Conservation (phyloP, 1,139 yeast species). For the Debaryomyces psychrophilus region DNA sequence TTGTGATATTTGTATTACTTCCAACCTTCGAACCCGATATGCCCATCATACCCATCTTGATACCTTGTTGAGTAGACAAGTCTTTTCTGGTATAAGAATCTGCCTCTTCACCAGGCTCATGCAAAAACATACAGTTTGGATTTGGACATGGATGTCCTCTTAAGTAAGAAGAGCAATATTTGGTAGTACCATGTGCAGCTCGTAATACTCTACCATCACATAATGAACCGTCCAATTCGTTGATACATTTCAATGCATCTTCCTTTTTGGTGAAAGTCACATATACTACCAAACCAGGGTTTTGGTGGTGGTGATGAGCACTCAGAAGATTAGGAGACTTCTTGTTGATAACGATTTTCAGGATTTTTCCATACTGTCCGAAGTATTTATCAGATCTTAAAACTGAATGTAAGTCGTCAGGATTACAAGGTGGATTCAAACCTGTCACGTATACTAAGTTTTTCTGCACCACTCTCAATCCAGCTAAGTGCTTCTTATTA, state of each 20-base stretch:
- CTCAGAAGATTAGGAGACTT: slow-evolving; percentile 56
- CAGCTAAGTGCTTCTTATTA: slow-evolving; percentile 89
- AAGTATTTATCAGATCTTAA: slow-evolving; percentile 90
- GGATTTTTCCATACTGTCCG: slow-evolving; percentile 96
- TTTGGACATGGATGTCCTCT: slow-evolving; percentile 97
- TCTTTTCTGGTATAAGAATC: slow-evolving; percentile 95
- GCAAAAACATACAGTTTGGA: slow-evolving; percentile 98
- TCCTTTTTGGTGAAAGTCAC: slow-evolving; percentile 92
- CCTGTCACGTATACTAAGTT: slow-evolving; percentile 97
- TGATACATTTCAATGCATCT: slow-evolving; percentile 91
- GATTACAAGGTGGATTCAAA: slow-evolving; percentile 83
- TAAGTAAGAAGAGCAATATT: slow-evolving; percentile 92
- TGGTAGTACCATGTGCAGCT: slow-evolving; percentile 98
- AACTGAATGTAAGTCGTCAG: slow-evolving; percentile 85
- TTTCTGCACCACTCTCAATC: slow-evolving; percentile 96
- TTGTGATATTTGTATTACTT: slow-evolving; percentile 12
- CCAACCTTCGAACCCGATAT: slow-evolving; percentile 22
- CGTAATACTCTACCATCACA: slow-evolving; percentile 86
- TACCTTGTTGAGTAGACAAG: slow-evolving; percentile 77
- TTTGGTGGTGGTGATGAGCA: slow-evolving; percentile 45
- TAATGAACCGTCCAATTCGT: slow-evolving; percentile 90
- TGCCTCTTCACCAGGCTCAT: slow-evolving; percentile 99
- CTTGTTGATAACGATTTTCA: slow-evolving; percentile 89
- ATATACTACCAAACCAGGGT: slow-evolving; percentile 90
- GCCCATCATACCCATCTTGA: slow-evolving; percentile 58